Base-by-base conservation (phyloP, 331 rosid species). In the Acacia pycnantha region DNA sequence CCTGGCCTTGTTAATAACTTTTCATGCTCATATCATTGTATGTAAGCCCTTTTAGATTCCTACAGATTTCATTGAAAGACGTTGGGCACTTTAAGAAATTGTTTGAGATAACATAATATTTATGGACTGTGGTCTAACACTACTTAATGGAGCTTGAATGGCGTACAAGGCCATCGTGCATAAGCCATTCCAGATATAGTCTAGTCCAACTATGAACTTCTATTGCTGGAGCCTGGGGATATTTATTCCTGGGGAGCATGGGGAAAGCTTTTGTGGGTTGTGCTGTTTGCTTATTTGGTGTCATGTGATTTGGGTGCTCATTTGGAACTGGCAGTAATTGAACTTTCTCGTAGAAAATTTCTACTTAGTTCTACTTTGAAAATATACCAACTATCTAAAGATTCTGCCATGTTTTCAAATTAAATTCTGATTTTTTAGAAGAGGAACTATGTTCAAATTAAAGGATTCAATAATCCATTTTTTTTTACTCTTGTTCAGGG, bases 401-500 rank as follows among this genome's bases (percentile, higher is more conserved):
- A 24, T 37, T 76, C 68, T 72, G 29, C 62, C 50, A 43, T 24
- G 27, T 76, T 54, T 76, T 19, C 8, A 10, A 44, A 43, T 69
- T 70, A 24, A 27, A 54, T 54, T 59, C 48, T 68, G 16, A 78
- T 78, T 16, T 70, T 79, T 70, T 11, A 35, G 9, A 47, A 50
- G 70, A 50, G 72, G 68, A 73, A 22, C 31, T 15, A 1, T 40
- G 29, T 79, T 43, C 24, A 19, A 71, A 41, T 71, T 41, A 29
- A 14, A 19, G 54, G 26, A 54, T 27, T 31, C 31, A 22, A 11
- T n/a, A 14, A 41, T 41, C 31, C 68, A 24, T 13, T 61, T 26
- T 12, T 12, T 10, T 9, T 37, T 37, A 61, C 68, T 61, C 19
- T 26, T 26, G 35, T 61, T 86, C 89, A 95, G 94, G 97, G 97